Evolutionary conservation across 345 rosid species (phyloP).

Genomic region (Trapa incisa): DNA sequence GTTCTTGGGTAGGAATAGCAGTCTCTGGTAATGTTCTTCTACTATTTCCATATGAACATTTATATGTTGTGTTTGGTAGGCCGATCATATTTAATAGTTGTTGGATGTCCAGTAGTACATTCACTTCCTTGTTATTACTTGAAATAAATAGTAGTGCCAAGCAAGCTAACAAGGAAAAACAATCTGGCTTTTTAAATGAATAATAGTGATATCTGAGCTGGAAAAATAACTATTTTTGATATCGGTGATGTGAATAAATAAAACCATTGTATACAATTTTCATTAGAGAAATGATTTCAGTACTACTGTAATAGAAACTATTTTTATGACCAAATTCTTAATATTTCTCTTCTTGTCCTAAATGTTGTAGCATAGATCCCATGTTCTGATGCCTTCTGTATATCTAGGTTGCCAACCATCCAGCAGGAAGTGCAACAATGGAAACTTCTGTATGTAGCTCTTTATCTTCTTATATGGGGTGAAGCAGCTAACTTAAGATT

Average conservation of each 20-base stretch:
- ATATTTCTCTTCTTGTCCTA: no score
- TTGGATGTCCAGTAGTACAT: not conserved
- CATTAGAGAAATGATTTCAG: not conserved
- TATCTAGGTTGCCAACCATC: conserved; percentile 90
- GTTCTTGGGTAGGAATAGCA: conserved; percentile 89
- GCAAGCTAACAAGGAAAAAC: not conserved
- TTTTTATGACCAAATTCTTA: not conserved
- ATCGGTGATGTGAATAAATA: not conserved
- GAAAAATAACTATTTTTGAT: not conserved
- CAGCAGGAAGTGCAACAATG: conserved; percentile 99
- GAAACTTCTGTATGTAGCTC: conserved; percentile 84
- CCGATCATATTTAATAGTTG: not conserved
- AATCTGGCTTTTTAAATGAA: no score
- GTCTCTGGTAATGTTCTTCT: conserved; percentile 64
- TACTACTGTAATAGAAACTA: not conserved
- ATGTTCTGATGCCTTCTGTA: conserved; percentile 5
- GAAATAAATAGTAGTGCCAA: not conserved
- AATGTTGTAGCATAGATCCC: not conserved
- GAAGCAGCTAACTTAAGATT: conserved; percentile 98
- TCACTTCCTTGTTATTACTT: not conserved
- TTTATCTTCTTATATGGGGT: conserved; percentile 98
- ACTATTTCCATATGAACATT: not conserved
- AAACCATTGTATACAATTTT: not conserved
- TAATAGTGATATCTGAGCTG: not conserved
- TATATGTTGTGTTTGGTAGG: not conserved